These are phyloP conservation scores for Phytophthora macrochlamydospora DNA, from an alignment of 352 stramenopile species.

Conservation along the genomic window DNA sequence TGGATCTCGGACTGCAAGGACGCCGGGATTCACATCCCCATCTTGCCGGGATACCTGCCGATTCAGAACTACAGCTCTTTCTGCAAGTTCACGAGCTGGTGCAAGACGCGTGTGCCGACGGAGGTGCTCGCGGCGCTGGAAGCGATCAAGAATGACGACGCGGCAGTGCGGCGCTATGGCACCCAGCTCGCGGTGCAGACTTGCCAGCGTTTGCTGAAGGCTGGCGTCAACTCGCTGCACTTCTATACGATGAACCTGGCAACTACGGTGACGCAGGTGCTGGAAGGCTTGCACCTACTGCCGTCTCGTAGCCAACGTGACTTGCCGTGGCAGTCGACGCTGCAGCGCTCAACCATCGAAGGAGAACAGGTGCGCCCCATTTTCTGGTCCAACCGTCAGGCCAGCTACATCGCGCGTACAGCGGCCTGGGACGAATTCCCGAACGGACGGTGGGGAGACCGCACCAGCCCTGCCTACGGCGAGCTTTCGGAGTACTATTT, in stretches of 20 bases:
- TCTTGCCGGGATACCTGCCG: conserved; percentile 93
- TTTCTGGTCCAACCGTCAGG: conserved; percentile 98
- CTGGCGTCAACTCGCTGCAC: conserved; percentile 83
- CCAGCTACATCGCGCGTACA: conserved; percentile 96
- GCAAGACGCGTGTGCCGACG: conserved; percentile 94
- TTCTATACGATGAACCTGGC: conserved; percentile 97
- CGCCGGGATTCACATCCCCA: conserved; percentile 94
- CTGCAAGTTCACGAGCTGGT: conserved; percentile 98
- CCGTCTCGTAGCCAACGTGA: conserved; percentile 65
- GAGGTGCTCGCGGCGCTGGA: conserved; percentile 77
- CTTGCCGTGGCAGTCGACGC: conserved; percentile 74
- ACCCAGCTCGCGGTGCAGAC: conserved; percentile 95
- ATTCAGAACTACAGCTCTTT: conserved; percentile 96
- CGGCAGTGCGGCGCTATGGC: conserved; percentile 93
- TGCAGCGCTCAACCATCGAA: conserved; percentile 66
- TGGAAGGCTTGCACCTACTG: conserved; percentile 78
- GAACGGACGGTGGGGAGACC: conserved; percentile 96
- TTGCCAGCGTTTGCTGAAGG: conserved; percentile 89
- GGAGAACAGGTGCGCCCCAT: conserved; percentile 95
- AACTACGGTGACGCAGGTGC: conserved; percentile 82
- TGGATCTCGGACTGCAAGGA: conserved; percentile 95
- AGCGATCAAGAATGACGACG: conserved; percentile 94
- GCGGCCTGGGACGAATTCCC: conserved; percentile 97
- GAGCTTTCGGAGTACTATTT: conserved; percentile 96
- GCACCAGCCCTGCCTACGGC: conserved; percentile 94